Evolutionary conservation across 225 moss, liverwort and hornwort species (phyloP).

Genomic region (Sphagnum tenellum): DNA sequence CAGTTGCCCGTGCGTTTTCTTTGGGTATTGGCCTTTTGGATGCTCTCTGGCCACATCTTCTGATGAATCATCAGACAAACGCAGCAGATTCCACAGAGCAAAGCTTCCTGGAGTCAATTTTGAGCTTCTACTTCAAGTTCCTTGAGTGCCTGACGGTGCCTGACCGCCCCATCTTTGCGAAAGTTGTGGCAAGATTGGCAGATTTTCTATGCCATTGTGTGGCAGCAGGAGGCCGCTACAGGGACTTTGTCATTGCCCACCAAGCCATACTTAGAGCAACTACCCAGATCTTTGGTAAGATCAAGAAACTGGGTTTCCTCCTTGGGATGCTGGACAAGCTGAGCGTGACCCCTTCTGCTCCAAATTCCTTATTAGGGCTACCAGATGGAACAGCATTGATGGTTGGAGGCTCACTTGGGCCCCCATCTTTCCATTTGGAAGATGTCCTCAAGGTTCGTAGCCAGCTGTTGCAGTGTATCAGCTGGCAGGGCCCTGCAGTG

Average conservation of each 20-base stretch:
- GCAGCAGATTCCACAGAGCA: conserved; percentile 19
- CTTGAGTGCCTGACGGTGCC: conserved; percentile 58
- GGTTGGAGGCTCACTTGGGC: conserved; percentile 37
- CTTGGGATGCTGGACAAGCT: conserved; percentile 89
- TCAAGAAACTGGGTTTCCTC: conserved; percentile 83
- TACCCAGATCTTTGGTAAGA: conserved; percentile 70
- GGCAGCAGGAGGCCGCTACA: conserved; percentile 73
- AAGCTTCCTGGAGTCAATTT: conserved; percentile 50
- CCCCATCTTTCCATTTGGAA: conserved; percentile 66
- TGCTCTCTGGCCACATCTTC: conserved; percentile 72
- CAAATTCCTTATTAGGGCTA: conserved; percentile 9
- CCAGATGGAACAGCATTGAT: conserved; percentile 33
- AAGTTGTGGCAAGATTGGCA: conserved; percentile 88
- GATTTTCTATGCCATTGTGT: conserved; percentile 99
- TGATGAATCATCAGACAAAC: conserved; percentile 22
- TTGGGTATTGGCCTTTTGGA: conserved; percentile 77
- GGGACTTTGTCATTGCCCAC: conserved; percentile 65
- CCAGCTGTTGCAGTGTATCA: conserved; percentile 80
- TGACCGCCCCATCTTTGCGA: conserved; percentile 70
- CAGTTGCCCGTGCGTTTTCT: conserved; percentile 56
- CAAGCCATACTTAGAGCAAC: conserved; percentile 63
- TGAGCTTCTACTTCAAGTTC: conserved; percentile 77
- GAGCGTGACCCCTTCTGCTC: conserved; percentile 13
- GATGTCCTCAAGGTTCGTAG: conserved; percentile 83
- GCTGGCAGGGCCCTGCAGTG: conserved; percentile 51